Evolutionary conservation across 2,329 filamentous ascomycete species (phyloP).

Genomic region (Fusarium sp.): DNA sequence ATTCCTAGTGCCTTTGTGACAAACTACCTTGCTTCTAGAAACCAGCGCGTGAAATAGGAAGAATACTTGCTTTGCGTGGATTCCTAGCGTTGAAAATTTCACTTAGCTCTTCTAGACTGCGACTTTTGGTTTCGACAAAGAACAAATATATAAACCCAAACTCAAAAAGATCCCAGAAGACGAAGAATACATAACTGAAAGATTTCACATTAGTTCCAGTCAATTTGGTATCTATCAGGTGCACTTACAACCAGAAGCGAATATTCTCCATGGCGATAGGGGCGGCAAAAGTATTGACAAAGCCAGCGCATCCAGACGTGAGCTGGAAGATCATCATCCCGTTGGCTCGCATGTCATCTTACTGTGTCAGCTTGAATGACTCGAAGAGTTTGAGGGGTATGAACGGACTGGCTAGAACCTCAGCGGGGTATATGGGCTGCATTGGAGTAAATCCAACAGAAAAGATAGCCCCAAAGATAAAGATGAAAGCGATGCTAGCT

Average conservation of each 20-base stretch:
- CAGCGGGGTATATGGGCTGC: constrained; percentile 23
- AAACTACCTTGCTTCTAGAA: no score
- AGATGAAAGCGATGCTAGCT: constrained; percentile 18
- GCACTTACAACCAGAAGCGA: constrained; percentile 23
- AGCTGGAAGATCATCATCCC: constrained; percentile 38
- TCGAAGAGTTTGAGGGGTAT: fast-evolving
- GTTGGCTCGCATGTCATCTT: constrained; percentile 40
- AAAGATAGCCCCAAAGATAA: constrained; percentile 15
- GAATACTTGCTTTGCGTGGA: constrained; percentile 15
- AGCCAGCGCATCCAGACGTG: constrained; percentile 26
- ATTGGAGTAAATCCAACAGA: constrained; percentile 15
- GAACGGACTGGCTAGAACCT: constrained; percentile 6
- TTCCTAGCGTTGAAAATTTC: constrained; percentile 1
- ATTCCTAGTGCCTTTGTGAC: no score
- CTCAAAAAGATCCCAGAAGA: constrained; percentile 23
- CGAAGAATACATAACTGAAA: constrained; percentile 15
- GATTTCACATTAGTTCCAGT: not conserved
- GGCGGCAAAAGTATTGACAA: constrained; percentile 40
- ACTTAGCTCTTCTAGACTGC: not conserved
- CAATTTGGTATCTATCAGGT: fast-evolving
- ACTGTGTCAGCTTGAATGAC: not conserved
- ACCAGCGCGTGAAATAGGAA: not conserved
- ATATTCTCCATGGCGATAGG: constrained; percentile 41
- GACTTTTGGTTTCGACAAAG: constrained; percentile 15
- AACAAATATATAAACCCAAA: constrained; percentile 8